phyloP scores from a whole-genome alignment of 1,284 basidiomycete species.

The Melanopsichium pennsylvanicum region DNA sequence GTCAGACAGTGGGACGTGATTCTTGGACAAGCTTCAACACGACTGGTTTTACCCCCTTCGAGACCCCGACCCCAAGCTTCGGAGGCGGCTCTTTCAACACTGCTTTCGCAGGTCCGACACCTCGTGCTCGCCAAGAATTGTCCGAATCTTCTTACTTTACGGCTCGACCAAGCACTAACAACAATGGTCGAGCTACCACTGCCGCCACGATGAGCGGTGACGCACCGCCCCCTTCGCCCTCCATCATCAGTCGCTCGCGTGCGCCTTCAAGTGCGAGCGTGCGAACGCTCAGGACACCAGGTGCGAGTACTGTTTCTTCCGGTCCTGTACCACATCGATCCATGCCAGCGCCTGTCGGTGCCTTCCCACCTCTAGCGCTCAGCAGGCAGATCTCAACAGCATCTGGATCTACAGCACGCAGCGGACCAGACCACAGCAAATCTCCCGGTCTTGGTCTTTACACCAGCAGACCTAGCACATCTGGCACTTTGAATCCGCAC shows the following conservation, averaged over 20 bases:
- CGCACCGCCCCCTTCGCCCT: slow-evolving; percentile 59
- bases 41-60: slow-evolving; percentile 47
- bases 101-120: slow-evolving; percentile 26
- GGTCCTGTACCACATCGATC: slow-evolving; percentile 41
- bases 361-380: slow-evolving; percentile 32
- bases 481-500: slow-evolving; percentile 22
- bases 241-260: slow-evolving; percentile 57
- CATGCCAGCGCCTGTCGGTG: slow-evolving; percentile 28
- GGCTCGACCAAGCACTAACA: slow-evolving; percentile 35
- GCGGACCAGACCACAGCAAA: slow-evolving; percentile 16
- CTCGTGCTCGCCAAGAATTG: slow-evolving; percentile 38
- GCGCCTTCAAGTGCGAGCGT: slow-evolving; percentile 54
- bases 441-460: slow-evolving; percentile 14
- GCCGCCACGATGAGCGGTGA: slow-evolving; percentile 28
- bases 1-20: slow-evolving; percentile 27
- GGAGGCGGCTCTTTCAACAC: slow-evolving; percentile 6
- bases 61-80: slow-evolving; percentile 42
- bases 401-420: slow-evolving; percentile 1
- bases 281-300: slow-evolving; percentile 40
- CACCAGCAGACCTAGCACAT: slow-evolving; percentile 35
- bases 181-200: slow-evolving; percentile 14
- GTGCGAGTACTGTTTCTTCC: slow-evolving; percentile 8
- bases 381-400: slow-evolving; percentile 28
- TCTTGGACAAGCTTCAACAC: slow-evolving; percentile 53
- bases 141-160: slow-evolving; percentile 58